Conservation (phyloP, 2,329 filamentous ascomycete species). For the Sarocladium oryzae region DNA sequence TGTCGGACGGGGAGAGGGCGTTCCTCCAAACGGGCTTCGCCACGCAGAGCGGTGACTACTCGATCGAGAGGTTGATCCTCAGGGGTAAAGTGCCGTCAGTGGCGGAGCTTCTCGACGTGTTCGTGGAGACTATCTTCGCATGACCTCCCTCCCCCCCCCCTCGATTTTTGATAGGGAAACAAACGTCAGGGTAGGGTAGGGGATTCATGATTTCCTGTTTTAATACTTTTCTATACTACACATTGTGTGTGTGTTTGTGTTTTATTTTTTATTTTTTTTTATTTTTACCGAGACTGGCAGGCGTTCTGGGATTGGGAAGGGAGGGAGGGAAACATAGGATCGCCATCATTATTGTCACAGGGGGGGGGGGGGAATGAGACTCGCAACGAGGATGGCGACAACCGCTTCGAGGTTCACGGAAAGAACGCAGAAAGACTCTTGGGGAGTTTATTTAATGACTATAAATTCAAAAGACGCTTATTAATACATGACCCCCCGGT, state of each 20-base stretch:
- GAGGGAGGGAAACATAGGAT: too few relatives aligned
- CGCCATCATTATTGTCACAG: too few relatives aligned
- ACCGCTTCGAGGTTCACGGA: background rate
- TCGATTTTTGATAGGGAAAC: too few relatives aligned
- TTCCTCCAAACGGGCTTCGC: conserved; percentile 50
- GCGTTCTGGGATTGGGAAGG: conserved; percentile 1
- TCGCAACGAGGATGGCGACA: background rate
- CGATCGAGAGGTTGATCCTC: conserved; percentile 26
- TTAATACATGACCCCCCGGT: conserved; percentile 4
- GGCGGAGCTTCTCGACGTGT: conserved; percentile 37
- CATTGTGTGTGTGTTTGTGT: too few relatives aligned
- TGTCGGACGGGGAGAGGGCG: conserved; percentile 48
- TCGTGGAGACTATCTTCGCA: conserved; percentile 34
- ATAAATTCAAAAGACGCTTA: background rate
- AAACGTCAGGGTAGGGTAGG: too few relatives aligned
- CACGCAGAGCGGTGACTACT: conserved; percentile 16
- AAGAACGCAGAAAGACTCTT: background rate
- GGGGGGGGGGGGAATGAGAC: too few relatives aligned
- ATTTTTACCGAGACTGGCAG: background rate
- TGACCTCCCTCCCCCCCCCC: background rate
- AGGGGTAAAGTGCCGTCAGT: conserved; percentile 30
- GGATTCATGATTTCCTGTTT: too few relatives aligned
- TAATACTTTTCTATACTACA: too few relatives aligned
- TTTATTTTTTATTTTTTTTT: conserved; percentile 2
- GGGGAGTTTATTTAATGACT: background rate